These are phyloP conservation scores for Penicillium psychrosexuale DNA, from an alignment of 2,329 filamentous ascomycete species.

Conservation along the genomic window DNA sequence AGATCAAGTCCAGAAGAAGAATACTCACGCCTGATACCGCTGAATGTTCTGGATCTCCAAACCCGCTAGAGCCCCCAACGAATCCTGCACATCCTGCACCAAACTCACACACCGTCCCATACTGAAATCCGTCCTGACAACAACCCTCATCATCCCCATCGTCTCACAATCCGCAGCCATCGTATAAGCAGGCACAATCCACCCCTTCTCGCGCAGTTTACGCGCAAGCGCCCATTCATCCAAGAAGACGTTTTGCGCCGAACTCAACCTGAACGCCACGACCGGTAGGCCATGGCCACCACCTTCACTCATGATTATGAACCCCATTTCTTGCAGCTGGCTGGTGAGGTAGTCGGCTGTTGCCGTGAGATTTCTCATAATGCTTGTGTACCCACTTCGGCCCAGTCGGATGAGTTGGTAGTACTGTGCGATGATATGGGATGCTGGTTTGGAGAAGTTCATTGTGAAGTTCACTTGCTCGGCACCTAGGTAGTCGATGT, in stretches of 20 bases:
- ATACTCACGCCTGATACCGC: conserved; percentile 16
- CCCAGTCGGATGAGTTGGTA: conserved; percentile 95
- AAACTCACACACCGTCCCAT: conserved; percentile 74
- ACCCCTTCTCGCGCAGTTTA: conserved; percentile 76
- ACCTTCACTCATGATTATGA: conserved; percentile 80
- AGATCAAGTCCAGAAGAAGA: not conserved
- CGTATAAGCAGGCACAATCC: conserved; percentile 92
- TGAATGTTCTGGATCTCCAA: conserved; percentile 54
- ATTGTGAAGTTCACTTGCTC: conserved; percentile 95
- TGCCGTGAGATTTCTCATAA: conserved; percentile 74
- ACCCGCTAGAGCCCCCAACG: conserved; percentile 64
- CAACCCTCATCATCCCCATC: conserved; percentile 86
- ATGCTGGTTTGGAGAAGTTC: conserved; percentile 94
- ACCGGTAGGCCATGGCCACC: conserved; percentile 76
- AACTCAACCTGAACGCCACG: conserved; percentile 76
- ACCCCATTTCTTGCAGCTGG: conserved; percentile 69
- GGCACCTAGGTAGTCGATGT: conserved; percentile 97
- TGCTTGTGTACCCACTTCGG: conserved; percentile 18
- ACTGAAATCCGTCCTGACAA: conserved; percentile 87
- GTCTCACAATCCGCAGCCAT: conserved; percentile 83
- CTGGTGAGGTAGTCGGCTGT: conserved; percentile 80
- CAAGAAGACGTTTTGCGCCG: conserved; percentile 54
- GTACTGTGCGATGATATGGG: conserved; percentile 93
- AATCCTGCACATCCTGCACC: conserved; percentile 72
- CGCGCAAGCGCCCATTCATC: conserved; percentile 78